These are phyloP conservation scores for Coniochaeta hoffmannii DNA, from an alignment of 2,329 filamentous ascomycete genomes.

Conservation along the genomic window DNA sequence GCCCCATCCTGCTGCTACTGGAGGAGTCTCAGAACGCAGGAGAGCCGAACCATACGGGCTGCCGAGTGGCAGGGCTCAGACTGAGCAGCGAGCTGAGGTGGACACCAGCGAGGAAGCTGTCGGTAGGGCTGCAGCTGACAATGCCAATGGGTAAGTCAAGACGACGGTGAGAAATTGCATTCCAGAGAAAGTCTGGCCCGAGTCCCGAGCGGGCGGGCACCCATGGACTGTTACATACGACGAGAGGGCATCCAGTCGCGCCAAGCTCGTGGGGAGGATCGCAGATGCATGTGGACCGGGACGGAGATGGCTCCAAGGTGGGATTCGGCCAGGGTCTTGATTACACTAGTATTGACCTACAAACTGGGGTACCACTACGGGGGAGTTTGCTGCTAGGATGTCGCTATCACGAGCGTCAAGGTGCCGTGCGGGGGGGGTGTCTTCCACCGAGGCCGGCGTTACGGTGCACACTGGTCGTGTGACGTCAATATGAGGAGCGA, in stretches of 20 bases:
- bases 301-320: neutral
- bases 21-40: neutral
- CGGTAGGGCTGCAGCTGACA: neutral
- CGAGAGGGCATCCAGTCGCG: neutral
- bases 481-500: neutral
- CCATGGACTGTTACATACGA: neutral
- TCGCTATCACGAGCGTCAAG: neutral
- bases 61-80: neutral
- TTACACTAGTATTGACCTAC: too few species aligned
- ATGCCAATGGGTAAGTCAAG: neutral
- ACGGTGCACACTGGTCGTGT: neutral
- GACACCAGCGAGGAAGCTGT: neutral
- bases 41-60: neutral
- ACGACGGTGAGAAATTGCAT: neutral
- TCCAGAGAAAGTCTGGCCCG: neutral
- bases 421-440: neutral
- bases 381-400: neutral
- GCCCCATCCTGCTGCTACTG: neutral
- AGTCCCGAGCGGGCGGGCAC: neutral
- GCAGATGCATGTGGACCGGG: neutral
- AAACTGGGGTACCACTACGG: too few species aligned
- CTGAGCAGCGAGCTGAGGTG: neutral
- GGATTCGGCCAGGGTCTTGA: neutral
- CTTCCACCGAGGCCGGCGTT: neutral
- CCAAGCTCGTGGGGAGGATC: neutral